Percentiles rank a stretch among this genome's conserved stretches.
Conservation (phyloP, 2,329 filamentous ascomycete species). For the Exophiala sp. region DNA sequence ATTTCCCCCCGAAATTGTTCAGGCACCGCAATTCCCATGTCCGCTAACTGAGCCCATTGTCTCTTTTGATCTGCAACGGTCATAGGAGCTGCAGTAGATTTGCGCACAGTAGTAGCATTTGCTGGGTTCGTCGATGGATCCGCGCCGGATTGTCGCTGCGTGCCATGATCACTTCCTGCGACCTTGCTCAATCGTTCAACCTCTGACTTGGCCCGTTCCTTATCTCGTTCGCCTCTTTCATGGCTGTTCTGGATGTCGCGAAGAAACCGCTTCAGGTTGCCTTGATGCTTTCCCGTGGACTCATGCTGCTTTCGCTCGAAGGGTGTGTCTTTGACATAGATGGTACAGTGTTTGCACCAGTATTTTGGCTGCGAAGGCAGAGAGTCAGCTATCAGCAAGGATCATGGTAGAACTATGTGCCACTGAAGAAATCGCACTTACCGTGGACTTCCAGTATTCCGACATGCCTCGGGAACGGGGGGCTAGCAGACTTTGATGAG, state of each 20-base stretch:
- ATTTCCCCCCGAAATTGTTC: conserved; percentile 73
- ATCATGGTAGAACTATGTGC: not conserved
- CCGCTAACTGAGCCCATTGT: conserved; percentile 83
- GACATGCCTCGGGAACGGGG: conserved; percentile 60
- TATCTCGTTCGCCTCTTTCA: conserved; percentile 75
- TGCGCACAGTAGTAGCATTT: conserved; percentile 31
- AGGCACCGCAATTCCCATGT: conserved; percentile 81
- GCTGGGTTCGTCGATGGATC: conserved; percentile 32
- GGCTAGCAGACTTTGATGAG: not conserved
- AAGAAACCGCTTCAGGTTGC: conserved; percentile 80
- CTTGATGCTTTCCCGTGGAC: conserved; percentile 78
- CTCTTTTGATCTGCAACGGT: conserved; percentile 68
- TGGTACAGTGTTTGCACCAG: conserved; percentile 96
- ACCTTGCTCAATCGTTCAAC: conserved; percentile 81
- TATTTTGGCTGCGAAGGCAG: conserved; percentile 63
- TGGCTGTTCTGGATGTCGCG: conserved; percentile 82
- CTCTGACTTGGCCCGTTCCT: conserved; percentile 77
- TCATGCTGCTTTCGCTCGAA: conserved; percentile 89
- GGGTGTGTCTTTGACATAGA: conserved; percentile 86
- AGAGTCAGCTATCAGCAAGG: conserved; percentile 24
- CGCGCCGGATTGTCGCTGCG: conserved; percentile 34
- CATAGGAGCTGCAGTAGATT: conserved; percentile 31
- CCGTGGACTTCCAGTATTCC: conserved; percentile 97
- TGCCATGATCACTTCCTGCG: conserved; percentile 42
- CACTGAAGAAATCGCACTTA: conserved; percentile 31